Percentiles rank a stretch among this genome's conserved stretches.
phyloP scores from a whole-genome alignment of 345 rosid species.

The Alliaria petiolata region DNA sequence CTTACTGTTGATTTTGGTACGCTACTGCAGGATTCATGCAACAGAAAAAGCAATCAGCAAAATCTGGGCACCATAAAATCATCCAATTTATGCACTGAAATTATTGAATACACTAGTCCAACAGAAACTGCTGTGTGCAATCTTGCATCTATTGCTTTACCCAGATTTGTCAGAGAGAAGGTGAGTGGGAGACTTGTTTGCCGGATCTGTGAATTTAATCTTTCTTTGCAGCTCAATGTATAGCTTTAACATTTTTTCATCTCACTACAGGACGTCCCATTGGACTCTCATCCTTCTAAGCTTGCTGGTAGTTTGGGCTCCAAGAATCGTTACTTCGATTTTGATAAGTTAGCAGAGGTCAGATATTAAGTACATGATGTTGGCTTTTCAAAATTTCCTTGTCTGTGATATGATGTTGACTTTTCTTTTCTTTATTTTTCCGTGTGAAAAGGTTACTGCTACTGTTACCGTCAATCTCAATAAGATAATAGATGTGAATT shows the following conservation, averaged over 20 bases:
- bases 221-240: not conserved
- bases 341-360: constrained; percentile 83
- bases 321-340: constrained; percentile 65
- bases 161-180: constrained; percentile 41
- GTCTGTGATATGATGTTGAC: not conserved
- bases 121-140: constrained; percentile 53
- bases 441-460: constrained; percentile 45
- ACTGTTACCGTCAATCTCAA: constrained; percentile 65
- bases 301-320: constrained; percentile 71
- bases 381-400: no score
- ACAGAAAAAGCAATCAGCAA: constrained; percentile 50
- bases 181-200: not conserved
- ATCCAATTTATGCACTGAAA: constrained; percentile 43
- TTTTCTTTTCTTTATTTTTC: not conserved
- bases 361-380: constrained; percentile 13
- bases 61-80: constrained; percentile 49
- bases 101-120: constrained; percentile 43
- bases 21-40: constrained; percentile 39
- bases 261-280: constrained; percentile 46
- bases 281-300: constrained; percentile 69
- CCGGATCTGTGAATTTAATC: not conserved
- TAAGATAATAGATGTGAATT: constrained; percentile 73
- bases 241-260: not conserved
- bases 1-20: not conserved
- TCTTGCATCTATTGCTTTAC: constrained; percentile 48